Evolutionary conservation across 352 stramenopile genomes (phyloP), one percentile per base, ranked within the genome.

Genomic region (Phytophthora sp.): DNA sequence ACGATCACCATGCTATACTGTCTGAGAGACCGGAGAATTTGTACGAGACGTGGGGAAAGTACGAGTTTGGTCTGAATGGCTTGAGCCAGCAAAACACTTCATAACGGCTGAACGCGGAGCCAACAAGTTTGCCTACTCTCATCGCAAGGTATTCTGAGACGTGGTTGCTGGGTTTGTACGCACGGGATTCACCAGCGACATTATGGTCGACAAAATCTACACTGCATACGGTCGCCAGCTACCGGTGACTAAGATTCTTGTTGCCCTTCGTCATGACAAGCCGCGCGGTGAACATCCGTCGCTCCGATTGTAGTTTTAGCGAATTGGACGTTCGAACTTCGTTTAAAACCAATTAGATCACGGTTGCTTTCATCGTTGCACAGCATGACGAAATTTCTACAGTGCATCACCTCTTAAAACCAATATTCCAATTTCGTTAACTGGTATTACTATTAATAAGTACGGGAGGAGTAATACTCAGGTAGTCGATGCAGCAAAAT

Each of bases 101-200:
- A 33, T 16, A 1, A 1, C 26, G 6, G 44, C 26, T 11, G 47
- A 56, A 7, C 18, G 47, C 7, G 47, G 47, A 7, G 30, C 29
- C 7, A 56, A 44, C 3, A 44, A 42, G n/a, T 42, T 56, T 31
- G 18, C 30, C 3, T 56, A 31, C 20, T 56, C 47, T 18, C 29
- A 11, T 7, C 47, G 47, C 3, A 56, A 56, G 7, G 1, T 56
- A 0, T 56, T 56, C 30, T 56, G 47, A 20, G 30, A 56, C 30
- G 18, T 56, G 4, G 9, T 56, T 6, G 18, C 30, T 21, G 29
- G 15, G 15, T 55, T 54, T 55, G 47, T 55, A n/a, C 47, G 47
- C 5, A 4, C 47, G 7, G 47, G 47, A 20, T 55, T 42, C 29
- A 55, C 47, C 18, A 55, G 47, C 5, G 47, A 55, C n/a, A 18